These are phyloP conservation scores for Orbilia blumenaviensis DNA, from an alignment of 2,329 filamentous ascomycete species.

Conservation along the genomic window DNA sequence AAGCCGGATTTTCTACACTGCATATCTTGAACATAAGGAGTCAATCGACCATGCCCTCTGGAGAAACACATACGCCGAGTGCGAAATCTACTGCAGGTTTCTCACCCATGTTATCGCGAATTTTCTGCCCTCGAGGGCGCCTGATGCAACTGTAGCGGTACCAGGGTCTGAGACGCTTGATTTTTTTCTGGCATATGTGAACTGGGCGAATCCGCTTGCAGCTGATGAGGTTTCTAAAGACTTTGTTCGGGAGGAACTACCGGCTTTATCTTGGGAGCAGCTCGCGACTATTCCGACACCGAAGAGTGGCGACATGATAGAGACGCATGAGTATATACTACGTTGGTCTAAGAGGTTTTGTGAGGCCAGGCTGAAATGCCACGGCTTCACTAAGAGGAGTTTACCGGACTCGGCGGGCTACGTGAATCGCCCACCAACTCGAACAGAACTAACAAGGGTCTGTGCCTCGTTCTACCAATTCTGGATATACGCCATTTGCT, in stretches of 20 bases:
- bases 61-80: not conserved
- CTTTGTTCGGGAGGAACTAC: not conserved
- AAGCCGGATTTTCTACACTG: not conserved
- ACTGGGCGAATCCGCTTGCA: not conserved
- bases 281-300: not conserved
- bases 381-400: not conserved
- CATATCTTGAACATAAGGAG: not conserved
- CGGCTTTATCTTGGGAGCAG: not conserved
- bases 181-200: not conserved
- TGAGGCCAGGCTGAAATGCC: not conserved
- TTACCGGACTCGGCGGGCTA: no score
- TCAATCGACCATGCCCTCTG: conserved; percentile 4
- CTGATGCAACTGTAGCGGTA: not conserved
- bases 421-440: not conserved
- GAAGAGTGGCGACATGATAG: not conserved
- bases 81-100: conserved; percentile 3
- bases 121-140: not conserved
- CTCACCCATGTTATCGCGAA: not conserved
- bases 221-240: not conserved
- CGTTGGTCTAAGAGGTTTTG: not conserved
- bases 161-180: not conserved
- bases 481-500: not conserved
- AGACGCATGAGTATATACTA: conserved; percentile 15
- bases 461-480: conserved; percentile 19
- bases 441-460: not conserved